Conservation (phyloP, 345 rosid species). For the Ceriops zippeliana region DNA sequence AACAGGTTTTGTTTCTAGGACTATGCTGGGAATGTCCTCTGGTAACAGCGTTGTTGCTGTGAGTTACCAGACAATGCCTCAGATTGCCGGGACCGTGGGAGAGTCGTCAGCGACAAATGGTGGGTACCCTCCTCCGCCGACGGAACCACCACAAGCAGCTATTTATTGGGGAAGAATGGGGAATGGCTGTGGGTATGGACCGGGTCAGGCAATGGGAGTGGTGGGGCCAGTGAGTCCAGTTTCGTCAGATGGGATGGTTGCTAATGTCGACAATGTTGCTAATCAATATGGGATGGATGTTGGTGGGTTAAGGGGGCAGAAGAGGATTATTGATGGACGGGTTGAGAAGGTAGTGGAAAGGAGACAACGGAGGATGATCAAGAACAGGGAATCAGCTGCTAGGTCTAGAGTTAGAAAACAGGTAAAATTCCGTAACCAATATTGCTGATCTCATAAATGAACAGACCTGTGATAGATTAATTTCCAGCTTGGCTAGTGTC, state of each 20-base stretch:
- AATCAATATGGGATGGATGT: constrained; percentile 57
- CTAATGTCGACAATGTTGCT: constrained; percentile 41
- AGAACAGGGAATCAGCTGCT: constrained; percentile 93
- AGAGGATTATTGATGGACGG: constrained; percentile 68
- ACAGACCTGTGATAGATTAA: too few relatives aligned
- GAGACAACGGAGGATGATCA: constrained; percentile 90
- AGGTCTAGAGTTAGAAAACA: constrained; percentile 93
- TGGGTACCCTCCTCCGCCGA: constrained; percentile 29
- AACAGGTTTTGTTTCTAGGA: constrained; percentile 27
- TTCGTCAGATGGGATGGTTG: constrained; percentile 51
- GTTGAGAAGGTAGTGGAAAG: constrained; percentile 89
- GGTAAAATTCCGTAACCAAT: constrained; percentile 30
- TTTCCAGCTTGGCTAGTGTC: too few relatives aligned
- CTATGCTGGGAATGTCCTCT: constrained; percentile 25
- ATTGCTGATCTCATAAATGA: too few relatives aligned
- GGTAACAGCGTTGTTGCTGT: not conserved
- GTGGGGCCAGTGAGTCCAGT: constrained; percentile 54
- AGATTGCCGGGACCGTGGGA: constrained; percentile 19
- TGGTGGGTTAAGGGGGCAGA: constrained; percentile 55
- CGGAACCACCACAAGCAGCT: constrained; percentile 26
- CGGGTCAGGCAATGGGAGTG: constrained; percentile 41
- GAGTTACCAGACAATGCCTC: constrained; percentile 30
- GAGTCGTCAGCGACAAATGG: constrained; percentile 38
- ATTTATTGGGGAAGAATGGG: constrained; percentile 49
- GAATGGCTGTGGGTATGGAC: constrained; percentile 30